A percentile compares a stretch with the other conserved stretches of the same genome.
These are phyloP conservation scores for Neonectria neomacrospora DNA, from an alignment of 2,329 filamentous ascomycete genomes.

Conservation along the genomic window DNA sequence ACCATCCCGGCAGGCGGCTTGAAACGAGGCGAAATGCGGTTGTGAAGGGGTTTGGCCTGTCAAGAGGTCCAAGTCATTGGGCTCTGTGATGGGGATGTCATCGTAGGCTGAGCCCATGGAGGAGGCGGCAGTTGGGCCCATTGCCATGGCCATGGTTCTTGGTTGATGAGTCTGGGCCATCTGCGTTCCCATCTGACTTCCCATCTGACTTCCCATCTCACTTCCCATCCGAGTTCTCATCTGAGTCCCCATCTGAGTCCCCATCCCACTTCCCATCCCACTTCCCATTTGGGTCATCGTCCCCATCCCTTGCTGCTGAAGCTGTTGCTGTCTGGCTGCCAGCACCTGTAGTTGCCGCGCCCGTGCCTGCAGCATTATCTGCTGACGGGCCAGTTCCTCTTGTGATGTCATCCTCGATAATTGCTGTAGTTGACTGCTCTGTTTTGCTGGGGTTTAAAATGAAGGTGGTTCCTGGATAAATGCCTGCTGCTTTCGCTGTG, in stretches of 20 bases:
- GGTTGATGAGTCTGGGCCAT: neutral
- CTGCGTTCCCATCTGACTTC: neutral
- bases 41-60: neutral
- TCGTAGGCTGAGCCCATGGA: conserved; percentile 22
- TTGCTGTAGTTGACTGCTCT: neutral
- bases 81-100: conserved; percentile 23
- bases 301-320: conserved; percentile 2
- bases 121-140: neutral
- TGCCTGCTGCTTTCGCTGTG: neutral
- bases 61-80: conserved; percentile 17
- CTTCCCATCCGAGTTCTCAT: neutral
- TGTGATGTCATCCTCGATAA: neutral
- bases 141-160: conserved; percentile 8
- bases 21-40: conserved; percentile 19
- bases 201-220: no score
- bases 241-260: neutral
- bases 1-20: conserved; percentile 27
- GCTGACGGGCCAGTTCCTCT: neutral
- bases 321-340: conserved; percentile 2
- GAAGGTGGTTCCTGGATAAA: neutral
- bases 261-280: neutral
- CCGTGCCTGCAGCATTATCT: neutral
- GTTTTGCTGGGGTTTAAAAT: neutral
- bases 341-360: conserved; percentile 6
- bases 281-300: neutral